Evolutionary conservation across 2,329 filamentous ascomycete species (phyloP).

Genomic region (Fusarium zealandicum): DNA sequence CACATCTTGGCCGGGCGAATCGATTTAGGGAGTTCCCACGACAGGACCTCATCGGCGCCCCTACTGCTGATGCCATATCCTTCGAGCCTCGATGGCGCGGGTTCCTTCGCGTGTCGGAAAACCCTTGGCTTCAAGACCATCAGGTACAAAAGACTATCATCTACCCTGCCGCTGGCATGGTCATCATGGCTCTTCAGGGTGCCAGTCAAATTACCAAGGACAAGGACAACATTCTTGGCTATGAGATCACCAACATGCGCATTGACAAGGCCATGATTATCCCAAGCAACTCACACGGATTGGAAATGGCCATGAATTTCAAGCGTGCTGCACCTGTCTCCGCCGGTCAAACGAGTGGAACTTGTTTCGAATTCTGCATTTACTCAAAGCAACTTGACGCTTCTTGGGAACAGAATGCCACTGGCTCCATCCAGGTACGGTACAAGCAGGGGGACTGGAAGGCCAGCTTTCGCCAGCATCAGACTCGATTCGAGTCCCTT

Average conservation of each 20-base stretch:
- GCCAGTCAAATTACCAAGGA: constrained; percentile 50
- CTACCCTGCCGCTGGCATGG: constrained; percentile 60
- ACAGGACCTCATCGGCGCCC: constrained; percentile 60
- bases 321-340: constrained; percentile 37
- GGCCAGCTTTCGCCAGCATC: constrained; percentile 29
- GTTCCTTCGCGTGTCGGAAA: constrained; percentile 57
- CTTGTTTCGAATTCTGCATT: constrained; percentile 52
- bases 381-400: constrained; percentile 53
- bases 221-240: constrained; percentile 43
- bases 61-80: constrained; percentile 52
- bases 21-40: constrained; percentile 55
- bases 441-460: constrained; percentile 34
- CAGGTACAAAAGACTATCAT: constrained; percentile 58
- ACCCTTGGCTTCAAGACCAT: constrained; percentile 61
- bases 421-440: constrained; percentile 43
- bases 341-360: not conserved
- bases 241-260: constrained; percentile 54
- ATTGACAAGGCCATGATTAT: constrained; percentile 62
- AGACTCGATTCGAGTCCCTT: constrained; percentile 35
- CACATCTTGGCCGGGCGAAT: constrained; percentile 52
- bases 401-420: constrained; percentile 54
- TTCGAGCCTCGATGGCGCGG: constrained; percentile 59
- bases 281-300: constrained; percentile 53
- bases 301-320: constrained; percentile 59
- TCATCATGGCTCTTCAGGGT: constrained; percentile 58